These are phyloP conservation scores for Tuber aestivum DNA, from an alignment of 495 filamentous ascomycete genomes.

Conservation along the genomic window DNA sequence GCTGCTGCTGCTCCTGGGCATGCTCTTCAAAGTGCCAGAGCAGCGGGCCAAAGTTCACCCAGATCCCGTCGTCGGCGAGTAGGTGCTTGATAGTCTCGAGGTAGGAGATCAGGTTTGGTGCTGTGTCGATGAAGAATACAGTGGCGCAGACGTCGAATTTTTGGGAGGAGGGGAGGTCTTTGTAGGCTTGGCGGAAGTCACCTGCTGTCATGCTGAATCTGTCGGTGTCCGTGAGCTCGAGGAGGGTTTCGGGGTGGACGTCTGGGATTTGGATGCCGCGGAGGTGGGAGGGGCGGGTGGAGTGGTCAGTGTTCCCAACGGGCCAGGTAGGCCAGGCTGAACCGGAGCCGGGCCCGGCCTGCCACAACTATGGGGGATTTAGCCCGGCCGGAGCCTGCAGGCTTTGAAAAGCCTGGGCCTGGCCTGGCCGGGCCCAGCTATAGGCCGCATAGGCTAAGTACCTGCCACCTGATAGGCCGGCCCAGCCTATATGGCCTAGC, in stretches of 20 bases:
- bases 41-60: conserved; percentile 50
- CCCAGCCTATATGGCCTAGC: too few relatives aligned
- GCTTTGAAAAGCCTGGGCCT: too few relatives aligned
- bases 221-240: conserved; percentile 39
- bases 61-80: conserved; percentile 45
- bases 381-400: too few relatives aligned
- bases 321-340: too few relatives aligned
- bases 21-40: conserved; percentile 42
- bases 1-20: conserved; percentile 28
- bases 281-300: conserved; percentile 45
- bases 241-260: conserved; percentile 31
- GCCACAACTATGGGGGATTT: too few relatives aligned
- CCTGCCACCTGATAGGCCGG: too few relatives aligned
- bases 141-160: conserved; percentile 47
- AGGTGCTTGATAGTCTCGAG: conserved; percentile 46
- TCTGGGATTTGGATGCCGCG: conserved; percentile 46
- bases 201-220: conserved; percentile 72
- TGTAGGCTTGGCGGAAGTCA: conserved; percentile 51
- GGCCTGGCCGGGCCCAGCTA: too few relatives aligned
- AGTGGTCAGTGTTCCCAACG: too few relatives aligned
- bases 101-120: conserved; percentile 47
- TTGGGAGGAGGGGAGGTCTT: conserved; percentile 21
- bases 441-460: too few relatives aligned
- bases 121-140: conserved; percentile 53
- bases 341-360: too few relatives aligned